Conservation (phyloP, 208 protist genomes). For the Vickermania spadyakhi region DNA sequence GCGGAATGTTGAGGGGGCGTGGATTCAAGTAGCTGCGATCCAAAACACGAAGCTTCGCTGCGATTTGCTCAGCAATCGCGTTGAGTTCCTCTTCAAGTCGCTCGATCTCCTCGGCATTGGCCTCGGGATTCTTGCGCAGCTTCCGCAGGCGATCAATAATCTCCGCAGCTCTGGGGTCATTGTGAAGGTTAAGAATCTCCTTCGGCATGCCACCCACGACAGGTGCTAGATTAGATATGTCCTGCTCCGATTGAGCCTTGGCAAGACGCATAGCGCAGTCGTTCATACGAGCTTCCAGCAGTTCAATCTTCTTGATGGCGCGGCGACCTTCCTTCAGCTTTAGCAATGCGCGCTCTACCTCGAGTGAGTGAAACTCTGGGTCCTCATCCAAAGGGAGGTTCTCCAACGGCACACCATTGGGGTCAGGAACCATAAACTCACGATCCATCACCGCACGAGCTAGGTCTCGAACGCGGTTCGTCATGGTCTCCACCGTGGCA, state of each 20-base stretch:
- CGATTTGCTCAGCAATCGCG: conserved; percentile 7
- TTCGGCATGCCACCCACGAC: conserved; percentile 16
- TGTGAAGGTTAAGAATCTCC: conserved; percentile 33
- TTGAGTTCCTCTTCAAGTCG: conserved; percentile 11
- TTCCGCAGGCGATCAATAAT: conserved; percentile 31
- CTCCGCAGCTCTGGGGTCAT: conserved; percentile 15
- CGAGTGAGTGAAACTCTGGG: conserved; percentile 9
- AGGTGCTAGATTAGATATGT: conserved; percentile 12
- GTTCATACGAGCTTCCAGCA: conserved; percentile 13
- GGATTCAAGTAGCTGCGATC: conserved; percentile 14
- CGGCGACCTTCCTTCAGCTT: conserved; percentile 5
- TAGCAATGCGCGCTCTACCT: conserved; percentile 6
- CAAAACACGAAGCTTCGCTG: conserved; percentile 2
- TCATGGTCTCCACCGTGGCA: conserved; percentile 2
- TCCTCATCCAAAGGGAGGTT: conserved; percentile 18
- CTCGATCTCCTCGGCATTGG: conserved; percentile 8
- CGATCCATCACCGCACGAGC: conserved; percentile 7
- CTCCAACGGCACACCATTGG: conserved; percentile 11
- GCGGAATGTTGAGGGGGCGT: conserved; percentile 7
- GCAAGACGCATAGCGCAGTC: conserved; percentile 15
- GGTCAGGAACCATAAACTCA: conserved; percentile 15
- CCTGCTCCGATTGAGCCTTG: conserved; percentile 10
- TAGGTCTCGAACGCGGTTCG: conserved; percentile 8
- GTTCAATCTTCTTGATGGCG: conserved; percentile 7
- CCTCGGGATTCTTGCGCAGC: conserved; percentile 10